Evolutionary conservation across 2,329 filamentous ascomycete genomes (phyloP).

Genomic region (Aureobasidium subglaciale): DNA sequence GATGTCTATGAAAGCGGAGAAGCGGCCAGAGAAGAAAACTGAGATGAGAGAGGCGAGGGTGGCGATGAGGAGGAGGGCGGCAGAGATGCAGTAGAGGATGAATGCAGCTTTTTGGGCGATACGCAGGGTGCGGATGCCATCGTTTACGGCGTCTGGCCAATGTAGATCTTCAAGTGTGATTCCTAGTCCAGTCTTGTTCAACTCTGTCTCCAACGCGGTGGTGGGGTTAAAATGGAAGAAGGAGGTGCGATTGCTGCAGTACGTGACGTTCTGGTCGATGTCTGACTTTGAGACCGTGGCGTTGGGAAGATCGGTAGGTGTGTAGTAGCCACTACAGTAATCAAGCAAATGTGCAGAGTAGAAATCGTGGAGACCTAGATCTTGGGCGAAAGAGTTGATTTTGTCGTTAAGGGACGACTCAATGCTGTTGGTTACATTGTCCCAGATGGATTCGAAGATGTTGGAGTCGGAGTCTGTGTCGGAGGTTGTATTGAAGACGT

Average conservation of each 20-base stretch:
- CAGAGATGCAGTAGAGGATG: slow-evolving; percentile 53
- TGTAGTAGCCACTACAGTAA: slow-evolving; percentile 49
- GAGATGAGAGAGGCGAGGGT: slow-evolving; percentile 41
- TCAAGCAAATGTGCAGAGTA: slow-evolving; percentile 55
- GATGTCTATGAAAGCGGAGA: slow-evolving; percentile 46
- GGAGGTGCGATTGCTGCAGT: slow-evolving; percentile 47
- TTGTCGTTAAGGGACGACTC: slow-evolving; percentile 36
- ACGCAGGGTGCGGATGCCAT: slow-evolving; percentile 46
- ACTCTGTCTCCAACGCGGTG: slow-evolving; percentile 41
- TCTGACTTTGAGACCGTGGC: slow-evolving; percentile 32
- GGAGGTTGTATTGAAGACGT: slow-evolving; percentile 26
- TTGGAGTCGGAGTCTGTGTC: slow-evolving; percentile 21
- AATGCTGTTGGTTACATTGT: slow-evolving; percentile 28
- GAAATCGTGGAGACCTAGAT: slow-evolving; percentile 52
- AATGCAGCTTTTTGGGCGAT: slow-evolving; percentile 47
- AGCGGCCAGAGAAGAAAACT: slow-evolving; percentile 38
- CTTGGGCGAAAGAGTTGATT: slow-evolving; percentile 37
- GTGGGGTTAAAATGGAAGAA: slow-evolving; percentile 53
- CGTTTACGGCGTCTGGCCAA: slow-evolving; percentile 50
- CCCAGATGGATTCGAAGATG: slow-evolving; percentile 26
- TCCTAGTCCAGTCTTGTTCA: slow-evolving; percentile 36
- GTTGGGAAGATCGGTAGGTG: slow-evolving; percentile 36
- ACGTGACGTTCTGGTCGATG: slow-evolving; percentile 45
- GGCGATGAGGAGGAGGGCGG: slow-evolving; percentile 45
- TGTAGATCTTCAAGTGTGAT: slow-evolving; percentile 46